Percentiles rank a stretch among this genome's conserved stretches.
Evolutionary conservation across 139 green algal genomes (phyloP).

Genomic region (Coelastrella sp.): DNA sequence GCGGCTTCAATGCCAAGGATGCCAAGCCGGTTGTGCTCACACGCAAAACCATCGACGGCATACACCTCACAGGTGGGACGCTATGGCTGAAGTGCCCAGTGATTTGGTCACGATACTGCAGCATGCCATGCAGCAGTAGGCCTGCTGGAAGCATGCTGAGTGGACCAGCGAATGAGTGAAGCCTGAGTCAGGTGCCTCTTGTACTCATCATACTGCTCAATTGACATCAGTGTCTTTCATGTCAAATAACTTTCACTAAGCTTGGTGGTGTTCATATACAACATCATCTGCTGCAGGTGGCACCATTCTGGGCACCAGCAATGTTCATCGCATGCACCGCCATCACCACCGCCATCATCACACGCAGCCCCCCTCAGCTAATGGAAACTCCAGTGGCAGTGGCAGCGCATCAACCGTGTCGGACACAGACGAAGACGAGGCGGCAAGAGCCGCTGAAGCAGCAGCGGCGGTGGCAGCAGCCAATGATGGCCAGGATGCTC

Average conservation of each 20-base stretch:
- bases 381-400: not conserved
- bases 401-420: not conserved
- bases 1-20: conserved; percentile 83
- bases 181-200: not conserved
- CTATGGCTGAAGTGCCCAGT: not conserved
- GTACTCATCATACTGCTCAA: not conserved
- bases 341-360: not conserved
- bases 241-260: not conserved
- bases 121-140: too few relatives aligned
- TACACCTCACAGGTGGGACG: conserved; percentile 82
- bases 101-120: not conserved
- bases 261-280: too few relatives aligned
- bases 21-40: conserved; percentile 81
- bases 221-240: not conserved
- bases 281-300: conserved; percentile 51
- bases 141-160: too few relatives aligned
- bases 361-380: not conserved
- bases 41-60: conserved; percentile 75
- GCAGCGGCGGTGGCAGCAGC: not conserved
- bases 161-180: too few relatives aligned
- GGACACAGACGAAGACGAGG: not conserved
- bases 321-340: conserved; percentile 45
- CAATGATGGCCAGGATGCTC: not conserved
- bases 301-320: conserved; percentile 89
- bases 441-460: conserved; percentile 4